These are phyloP conservation scores for Musa itinerans DNA, from an alignment of 176 grass and related monocot species.

Conservation along the genomic window DNA sequence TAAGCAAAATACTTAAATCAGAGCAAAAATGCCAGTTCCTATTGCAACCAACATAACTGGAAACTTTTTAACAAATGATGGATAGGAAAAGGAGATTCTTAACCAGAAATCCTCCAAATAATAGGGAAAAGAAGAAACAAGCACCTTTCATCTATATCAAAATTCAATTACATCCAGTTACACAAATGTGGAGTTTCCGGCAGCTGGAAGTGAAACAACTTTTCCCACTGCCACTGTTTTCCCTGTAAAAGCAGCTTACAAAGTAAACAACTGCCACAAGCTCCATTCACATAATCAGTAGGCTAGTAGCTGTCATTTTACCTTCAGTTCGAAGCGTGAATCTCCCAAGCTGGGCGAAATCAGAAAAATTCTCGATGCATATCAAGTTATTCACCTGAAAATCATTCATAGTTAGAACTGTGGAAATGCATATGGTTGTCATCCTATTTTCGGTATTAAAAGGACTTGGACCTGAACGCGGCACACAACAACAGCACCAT, in stretches of 20 bases:
- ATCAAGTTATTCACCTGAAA: conserved; percentile 78
- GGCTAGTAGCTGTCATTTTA: conserved; percentile 1
- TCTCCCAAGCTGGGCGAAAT: conserved; percentile 88
- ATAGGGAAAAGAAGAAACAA: not conserved
- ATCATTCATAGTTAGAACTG: not conserved
- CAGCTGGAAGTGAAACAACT: conserved; percentile 54
- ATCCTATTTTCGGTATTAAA: not conserved
- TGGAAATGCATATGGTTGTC: not conserved
- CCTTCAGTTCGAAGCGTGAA: conserved; percentile 95
- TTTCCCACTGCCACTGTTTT: conserved; percentile 95
- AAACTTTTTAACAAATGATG: not conserved
- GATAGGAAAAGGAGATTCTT: too few relatives aligned
- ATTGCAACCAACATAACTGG: not conserved
- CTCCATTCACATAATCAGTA: not conserved
- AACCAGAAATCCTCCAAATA: not conserved
- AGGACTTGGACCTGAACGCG: conserved; percentile 52
- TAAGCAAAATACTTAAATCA: not conserved
- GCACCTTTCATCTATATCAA: not conserved
- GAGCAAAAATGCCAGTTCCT: not conserved
- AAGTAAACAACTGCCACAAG: not conserved
- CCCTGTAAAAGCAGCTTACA: conserved; percentile 36
- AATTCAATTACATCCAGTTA: not conserved
- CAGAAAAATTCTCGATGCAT: conserved; percentile 83
- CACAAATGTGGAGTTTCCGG: conserved; percentile 37
- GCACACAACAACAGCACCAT: conserved; percentile 90